A percentile compares a stretch with the other conserved stretches of the same genome.
These are phyloP conservation scores for Talaromyces sp. DNA, from an alignment of 2,329 filamentous ascomycete genomes.

Conservation along the genomic window DNA sequence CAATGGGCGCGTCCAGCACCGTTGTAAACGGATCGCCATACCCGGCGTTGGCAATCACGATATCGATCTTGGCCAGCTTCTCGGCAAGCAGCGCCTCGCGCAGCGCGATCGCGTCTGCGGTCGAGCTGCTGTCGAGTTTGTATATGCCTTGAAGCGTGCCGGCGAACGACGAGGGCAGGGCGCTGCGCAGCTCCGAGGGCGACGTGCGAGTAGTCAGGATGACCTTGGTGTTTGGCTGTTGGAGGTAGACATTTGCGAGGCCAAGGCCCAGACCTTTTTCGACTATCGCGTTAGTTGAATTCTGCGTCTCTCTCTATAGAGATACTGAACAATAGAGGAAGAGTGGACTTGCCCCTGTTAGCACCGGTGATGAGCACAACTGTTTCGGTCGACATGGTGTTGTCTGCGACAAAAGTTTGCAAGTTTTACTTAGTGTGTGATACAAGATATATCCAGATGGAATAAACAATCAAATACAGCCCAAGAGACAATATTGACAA, in stretches of 20 bases:
- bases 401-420: not conserved
- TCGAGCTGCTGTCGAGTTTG: conserved; percentile 11
- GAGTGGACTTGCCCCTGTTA: conserved; percentile 6
- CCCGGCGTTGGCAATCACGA: conserved; percentile 11
- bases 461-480: not conserved
- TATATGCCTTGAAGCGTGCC: conserved; percentile 7
- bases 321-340: not conserved
- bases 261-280: conserved; percentile 8
- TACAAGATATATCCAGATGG: not conserved
- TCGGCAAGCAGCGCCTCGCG: not conserved
- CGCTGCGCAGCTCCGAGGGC: not conserved
- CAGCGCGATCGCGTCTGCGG: conserved; percentile 4
- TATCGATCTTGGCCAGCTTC: conserved; percentile 4
- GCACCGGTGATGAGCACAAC: conserved; percentile 11
- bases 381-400: conserved; percentile 8
- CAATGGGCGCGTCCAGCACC: conserved; percentile 3
- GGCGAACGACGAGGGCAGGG: not conserved
- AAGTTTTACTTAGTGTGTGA: not conserved
- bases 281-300: not conserved
- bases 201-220: conserved; percentile 8
- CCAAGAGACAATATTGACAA: not conserved
- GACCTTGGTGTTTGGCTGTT: conserved; percentile 8
- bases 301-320: not conserved
- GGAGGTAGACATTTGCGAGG: conserved; percentile 8
- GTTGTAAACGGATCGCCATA: conserved; percentile 3